A percentile compares a stretch with the other conserved stretches of the same genome.
phyloP scores from a whole-genome alignment of 495 filamentous ascomycete species.

The Margaritispora aquatica region DNA sequence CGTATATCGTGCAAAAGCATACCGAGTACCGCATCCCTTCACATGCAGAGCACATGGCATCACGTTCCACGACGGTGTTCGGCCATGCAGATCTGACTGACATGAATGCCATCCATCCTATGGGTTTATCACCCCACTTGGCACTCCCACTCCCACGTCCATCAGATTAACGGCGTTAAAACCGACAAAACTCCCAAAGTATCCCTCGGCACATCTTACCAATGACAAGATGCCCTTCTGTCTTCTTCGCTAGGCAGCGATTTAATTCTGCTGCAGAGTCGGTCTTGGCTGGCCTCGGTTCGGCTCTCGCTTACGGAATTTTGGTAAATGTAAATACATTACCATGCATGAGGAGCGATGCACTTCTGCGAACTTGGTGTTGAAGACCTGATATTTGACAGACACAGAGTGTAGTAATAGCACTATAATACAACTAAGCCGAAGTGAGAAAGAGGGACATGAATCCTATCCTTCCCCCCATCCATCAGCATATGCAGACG shows the following conservation, averaged over 20 bases:
- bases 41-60: background rate
- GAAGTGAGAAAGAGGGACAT: background rate
- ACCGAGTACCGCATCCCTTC: background rate
- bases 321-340: too few species aligned
- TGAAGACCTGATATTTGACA: too few species aligned
- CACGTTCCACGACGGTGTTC: background rate
- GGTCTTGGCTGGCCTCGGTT: background rate
- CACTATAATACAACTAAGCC: background rate
- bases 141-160: too few species aligned
- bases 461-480: background rate
- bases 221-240: background rate
- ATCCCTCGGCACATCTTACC: background rate
- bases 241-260: background rate
- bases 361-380: too few species aligned
- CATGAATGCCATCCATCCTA: too few species aligned
- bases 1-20: background rate
- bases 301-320: background rate
- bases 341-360: too few species aligned
- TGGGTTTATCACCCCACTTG: too few species aligned
- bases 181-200: too few species aligned
- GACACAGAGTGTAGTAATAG: background rate
- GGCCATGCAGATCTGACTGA: too few species aligned
- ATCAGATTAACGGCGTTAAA: too few species aligned
- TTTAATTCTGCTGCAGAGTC: background rate
- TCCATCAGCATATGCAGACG: background rate